Base-by-base conservation (phyloP, 257 asterid genomes). In the Knoxia roxburghii region DNA sequence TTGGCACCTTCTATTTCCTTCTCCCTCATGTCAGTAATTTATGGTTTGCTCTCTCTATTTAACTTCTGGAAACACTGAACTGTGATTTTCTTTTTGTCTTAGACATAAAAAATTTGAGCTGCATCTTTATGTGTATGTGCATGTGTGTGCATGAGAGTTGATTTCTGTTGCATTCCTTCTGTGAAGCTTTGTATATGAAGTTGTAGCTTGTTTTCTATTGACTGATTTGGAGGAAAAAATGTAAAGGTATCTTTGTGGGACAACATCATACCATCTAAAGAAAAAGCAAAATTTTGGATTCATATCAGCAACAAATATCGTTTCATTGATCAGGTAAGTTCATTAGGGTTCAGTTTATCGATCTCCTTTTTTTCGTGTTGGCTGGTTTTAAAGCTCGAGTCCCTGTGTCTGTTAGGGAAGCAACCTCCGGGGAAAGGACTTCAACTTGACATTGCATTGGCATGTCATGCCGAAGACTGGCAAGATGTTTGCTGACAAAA, bases 381-480 rank as follows among this genome's bases (percentile, higher is more conserved):
- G 12, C 6, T 52, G 15, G 27, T 14, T 40, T 40, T 20, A 37
- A n/a, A 30, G 27, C 24, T 23, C 37, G 58, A 3, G n/a, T n/a
- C n/a, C n/a, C n/a, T 30, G 15, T 12, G 0, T 11, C 2, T 37
- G 6, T 15, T 13, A 92, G 98, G 98, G 98, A 80, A 89, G 97
- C 86, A 89, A 86, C 73, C 84, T 92, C 65, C 84, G 90, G 0
- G 96, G 96, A 62, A 86, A 78, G 71, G 78, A 72, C 51, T 93
- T 90, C 78, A 90, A 93, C 83, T 76, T 93, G 72, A 88, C 98
- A 37, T 51, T 90, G 85, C 97, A 87, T 46, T 93, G 98, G 98
- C 97, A 93, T 63, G 86, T 88, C 37, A 93, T 93, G 96, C 99
- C 98, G 7, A 93, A 90, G 87, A 86, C 96, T 2, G 97, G 97